Evolutionary conservation across 1,284 basidiomycete species (phyloP).

Genomic region (Mrakiaceae sp.): DNA sequence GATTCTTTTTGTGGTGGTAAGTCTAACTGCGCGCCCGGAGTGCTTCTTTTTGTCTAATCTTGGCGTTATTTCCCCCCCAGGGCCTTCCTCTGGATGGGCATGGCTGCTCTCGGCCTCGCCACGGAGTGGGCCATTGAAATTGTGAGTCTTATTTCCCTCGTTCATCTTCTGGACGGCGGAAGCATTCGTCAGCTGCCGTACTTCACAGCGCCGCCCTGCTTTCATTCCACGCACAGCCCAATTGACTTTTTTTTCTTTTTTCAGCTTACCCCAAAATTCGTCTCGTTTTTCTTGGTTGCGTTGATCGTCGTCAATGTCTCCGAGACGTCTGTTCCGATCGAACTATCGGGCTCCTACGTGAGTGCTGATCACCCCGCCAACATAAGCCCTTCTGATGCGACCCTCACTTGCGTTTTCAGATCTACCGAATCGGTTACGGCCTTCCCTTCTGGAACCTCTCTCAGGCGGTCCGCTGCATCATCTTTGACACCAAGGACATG

Average conservation of each 20-base stretch:
- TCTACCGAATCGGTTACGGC: constrained; percentile 57
- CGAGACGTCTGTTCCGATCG: constrained; percentile 43
- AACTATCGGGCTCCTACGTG: constrained; percentile 31
- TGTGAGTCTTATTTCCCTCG: constrained; percentile 16
- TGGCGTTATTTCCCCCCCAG: constrained; percentile 23
- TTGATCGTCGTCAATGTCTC: constrained; percentile 53
- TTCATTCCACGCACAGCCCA: too few species aligned
- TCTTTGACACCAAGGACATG: constrained; percentile 55
- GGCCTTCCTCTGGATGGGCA: constrained; percentile 20
- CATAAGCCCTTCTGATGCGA: neutral
- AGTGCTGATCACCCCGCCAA: neutral
- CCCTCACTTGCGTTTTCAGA: constrained; percentile 15
- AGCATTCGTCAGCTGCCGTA: too few species aligned
- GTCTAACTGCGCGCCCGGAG: constrained; percentile 32
- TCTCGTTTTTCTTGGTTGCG: constrained; percentile 28
- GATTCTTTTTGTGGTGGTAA: constrained; percentile 68
- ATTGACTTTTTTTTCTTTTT: too few species aligned
- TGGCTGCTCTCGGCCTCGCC: constrained; percentile 41
- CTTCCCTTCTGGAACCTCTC: constrained; percentile 62
- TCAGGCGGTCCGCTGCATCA: constrained; percentile 47
- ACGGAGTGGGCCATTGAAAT: constrained; percentile 43
- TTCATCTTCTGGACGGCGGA: too few species aligned
- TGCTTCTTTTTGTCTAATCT: too few species aligned
- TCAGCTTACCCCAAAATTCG: constrained; percentile 25
- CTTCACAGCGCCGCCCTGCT: too few species aligned